These are phyloP conservation scores for Neodidymelliopsis sp. DNA, from an alignment of 2,329 filamentous ascomycete genomes.

Conservation along the genomic window DNA sequence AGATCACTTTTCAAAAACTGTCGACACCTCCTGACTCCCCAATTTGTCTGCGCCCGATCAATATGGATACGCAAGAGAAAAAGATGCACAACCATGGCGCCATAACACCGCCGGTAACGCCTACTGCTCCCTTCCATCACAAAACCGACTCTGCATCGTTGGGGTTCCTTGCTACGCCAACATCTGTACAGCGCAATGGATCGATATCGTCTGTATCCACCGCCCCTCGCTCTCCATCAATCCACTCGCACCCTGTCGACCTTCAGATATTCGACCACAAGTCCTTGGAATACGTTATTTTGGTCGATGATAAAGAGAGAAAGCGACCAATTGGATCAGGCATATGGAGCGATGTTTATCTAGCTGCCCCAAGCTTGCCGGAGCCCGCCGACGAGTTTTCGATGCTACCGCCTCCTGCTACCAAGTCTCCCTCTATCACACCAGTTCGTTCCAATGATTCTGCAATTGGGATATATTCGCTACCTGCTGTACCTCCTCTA, in stretches of 20 bases:
- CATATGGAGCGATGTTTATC: constrained; percentile 49
- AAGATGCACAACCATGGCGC: constrained; percentile 28
- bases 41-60: constrained; percentile 23
- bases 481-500: constrained; percentile 24
- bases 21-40: constrained; percentile 41
- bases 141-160: constrained; percentile 31
- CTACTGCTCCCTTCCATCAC: constrained; percentile 31
- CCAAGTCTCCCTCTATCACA: constrained; percentile 38
- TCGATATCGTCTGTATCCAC: constrained; percentile 26
- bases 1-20: constrained; percentile 14
- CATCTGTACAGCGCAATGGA: constrained; percentile 29
- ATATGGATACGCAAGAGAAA: constrained; percentile 24
- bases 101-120: constrained; percentile 41
- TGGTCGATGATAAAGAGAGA: constrained; percentile 29
- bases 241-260: constrained; percentile 31
- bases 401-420: constrained; percentile 14
- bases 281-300: constrained; percentile 38
- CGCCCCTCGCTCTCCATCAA: constrained; percentile 25
- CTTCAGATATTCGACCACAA: constrained; percentile 34
- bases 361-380: constrained; percentile 35
- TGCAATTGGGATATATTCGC: constrained; percentile 9
- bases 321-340: constrained; percentile 44
- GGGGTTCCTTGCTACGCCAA: constrained; percentile 26
- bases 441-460: constrained; percentile 33
- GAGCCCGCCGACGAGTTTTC: constrained; percentile 14